Percentiles rank a stretch among this genome's conserved stretches.
Evolutionary conservation across 768 basidiomycete genomes (phyloP).

Genomic region (Tylopilus plumbeoviolaceoides): DNA sequence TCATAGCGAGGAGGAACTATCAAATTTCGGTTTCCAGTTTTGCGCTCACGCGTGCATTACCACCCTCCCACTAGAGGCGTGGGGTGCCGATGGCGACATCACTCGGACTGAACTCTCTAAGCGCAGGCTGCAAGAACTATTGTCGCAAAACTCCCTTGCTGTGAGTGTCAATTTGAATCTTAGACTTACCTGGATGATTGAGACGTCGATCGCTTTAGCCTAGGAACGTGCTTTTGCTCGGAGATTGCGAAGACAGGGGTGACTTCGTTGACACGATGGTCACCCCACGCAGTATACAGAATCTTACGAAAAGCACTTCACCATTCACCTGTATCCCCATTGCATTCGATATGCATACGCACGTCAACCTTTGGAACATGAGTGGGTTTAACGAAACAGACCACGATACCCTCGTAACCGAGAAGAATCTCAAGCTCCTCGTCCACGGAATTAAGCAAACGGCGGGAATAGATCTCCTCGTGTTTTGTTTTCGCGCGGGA

Average conservation of each 20-base stretch:
- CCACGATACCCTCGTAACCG: constrained; percentile 10
- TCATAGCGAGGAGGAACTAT: constrained; percentile 25
- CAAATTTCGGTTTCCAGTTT: constrained; percentile 28
- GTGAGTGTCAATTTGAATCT: constrained; percentile 7
- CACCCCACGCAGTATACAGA: background rate
- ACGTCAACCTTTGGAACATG: constrained; percentile 18
- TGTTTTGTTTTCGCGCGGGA: constrained; percentile 27
- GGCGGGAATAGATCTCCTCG: constrained; percentile 20
- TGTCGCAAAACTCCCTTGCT: constrained; percentile 3
- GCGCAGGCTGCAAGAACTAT: constrained; percentile 8
- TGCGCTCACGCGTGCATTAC: constrained; percentile 37
- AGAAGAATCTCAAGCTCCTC: constrained; percentile 14
- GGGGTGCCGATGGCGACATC: background rate
- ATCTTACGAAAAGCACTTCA: background rate
- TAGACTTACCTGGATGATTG: too few relatives aligned
- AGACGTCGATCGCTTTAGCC: constrained; percentile 5
- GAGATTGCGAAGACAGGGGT: constrained; percentile 13
- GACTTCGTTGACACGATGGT: constrained; percentile 10
- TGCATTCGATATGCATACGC: constrained; percentile 5
- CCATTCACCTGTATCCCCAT: constrained; percentile 4
- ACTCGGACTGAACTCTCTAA: constrained; percentile 9
- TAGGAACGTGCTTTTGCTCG: constrained; percentile 18
- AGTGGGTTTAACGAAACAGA: constrained; percentile 11
- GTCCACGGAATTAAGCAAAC: constrained; percentile 13
- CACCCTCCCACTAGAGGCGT: constrained; percentile 8